Percentiles rank a stretch among this genome's conserved stretches.
phyloP scores from a whole-genome alignment of 169 alveolate species.

The Eimeria necatrix region DNA sequence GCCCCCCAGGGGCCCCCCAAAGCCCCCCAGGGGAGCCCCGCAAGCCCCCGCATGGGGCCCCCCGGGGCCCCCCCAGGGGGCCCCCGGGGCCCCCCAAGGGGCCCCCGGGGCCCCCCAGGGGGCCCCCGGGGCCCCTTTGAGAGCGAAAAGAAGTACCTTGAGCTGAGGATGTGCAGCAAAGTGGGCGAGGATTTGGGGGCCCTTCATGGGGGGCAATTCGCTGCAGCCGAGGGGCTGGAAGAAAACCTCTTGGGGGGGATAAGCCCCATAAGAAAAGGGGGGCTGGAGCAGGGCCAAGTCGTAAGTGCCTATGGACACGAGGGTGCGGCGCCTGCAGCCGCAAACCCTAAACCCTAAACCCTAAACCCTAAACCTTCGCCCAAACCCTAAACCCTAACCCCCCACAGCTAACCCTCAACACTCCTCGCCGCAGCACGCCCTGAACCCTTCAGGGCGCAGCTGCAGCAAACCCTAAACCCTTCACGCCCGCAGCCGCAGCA shows the following conservation, averaged over 20 bases:
- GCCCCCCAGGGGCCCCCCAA: not conserved
- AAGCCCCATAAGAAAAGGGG: constrained; percentile 95
- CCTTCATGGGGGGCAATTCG: constrained; percentile 78
- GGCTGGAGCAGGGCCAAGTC: constrained; percentile 95
- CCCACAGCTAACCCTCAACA: no score
- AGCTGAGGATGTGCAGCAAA: constrained; percentile 33
- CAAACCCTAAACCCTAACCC: no score
- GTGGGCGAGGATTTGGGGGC: constrained; percentile 89
- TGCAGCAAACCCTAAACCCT: no score
- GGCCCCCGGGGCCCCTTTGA: no score
- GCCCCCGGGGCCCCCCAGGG: no score
- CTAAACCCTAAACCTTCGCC: not conserved
- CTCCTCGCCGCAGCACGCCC: no score
- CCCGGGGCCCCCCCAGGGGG: not conserved
- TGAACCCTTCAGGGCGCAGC: no score
- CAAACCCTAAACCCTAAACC: not conserved
- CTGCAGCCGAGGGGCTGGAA: constrained; percentile 96
- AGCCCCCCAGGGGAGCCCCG: not conserved
- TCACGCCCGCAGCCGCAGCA: no score
- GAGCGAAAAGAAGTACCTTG: not conserved
- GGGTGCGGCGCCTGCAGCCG: constrained; percentile 91
- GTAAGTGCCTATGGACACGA: constrained; percentile 98
- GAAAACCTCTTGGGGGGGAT: constrained; percentile 92
- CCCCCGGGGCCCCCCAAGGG: not conserved
- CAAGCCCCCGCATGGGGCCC: not conserved